Percentiles rank a stretch among this genome's conserved stretches.
Conservation (phyloP, 106 monocot genomes). For the Acorus calamus region DNA sequence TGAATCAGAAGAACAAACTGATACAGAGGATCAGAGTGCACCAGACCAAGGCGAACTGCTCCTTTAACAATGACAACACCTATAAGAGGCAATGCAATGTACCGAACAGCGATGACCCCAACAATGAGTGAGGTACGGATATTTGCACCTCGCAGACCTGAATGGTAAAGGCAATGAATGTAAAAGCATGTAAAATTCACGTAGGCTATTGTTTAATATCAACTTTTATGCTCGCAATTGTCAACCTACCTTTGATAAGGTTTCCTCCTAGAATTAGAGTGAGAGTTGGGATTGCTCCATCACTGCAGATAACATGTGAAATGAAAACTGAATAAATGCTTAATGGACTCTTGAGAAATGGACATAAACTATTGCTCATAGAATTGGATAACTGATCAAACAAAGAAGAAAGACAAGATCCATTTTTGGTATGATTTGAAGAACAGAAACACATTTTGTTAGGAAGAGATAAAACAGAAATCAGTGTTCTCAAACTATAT, state of each 20-base stretch:
- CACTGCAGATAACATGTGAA: conserved; percentile 5
- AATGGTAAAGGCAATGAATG: neutral
- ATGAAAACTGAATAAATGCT: no score
- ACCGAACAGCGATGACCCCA: conserved; percentile 47
- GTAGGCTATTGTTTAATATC: neutral
- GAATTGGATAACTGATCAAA: no score
- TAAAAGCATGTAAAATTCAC: neutral
- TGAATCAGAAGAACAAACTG: conserved; percentile 19
- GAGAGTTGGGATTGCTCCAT: conserved; percentile 44
- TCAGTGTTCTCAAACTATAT: no score
- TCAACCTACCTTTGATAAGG: conserved; percentile 25
- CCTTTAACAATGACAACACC: conserved; percentile 34
- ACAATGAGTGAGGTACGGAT: conserved; percentile 24
- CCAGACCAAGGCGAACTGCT: conserved; percentile 13
- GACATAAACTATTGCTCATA: no score
- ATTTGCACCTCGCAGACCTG: conserved; percentile 44
- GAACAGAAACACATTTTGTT: no score
- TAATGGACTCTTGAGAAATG: no score
- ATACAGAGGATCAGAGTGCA: conserved; percentile 19
- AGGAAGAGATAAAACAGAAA: no score
- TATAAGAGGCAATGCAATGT: conserved; percentile 35
- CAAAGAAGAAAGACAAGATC: no score
- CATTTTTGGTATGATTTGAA: no score
- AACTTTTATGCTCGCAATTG: neutral
- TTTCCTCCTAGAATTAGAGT: conserved; percentile 53